A percentile compares a stretch with the other conserved stretches of the same genome.
phyloP scores from a whole-genome alignment of 179 eudicot genomes.

The Drosera spatulata region DNA sequence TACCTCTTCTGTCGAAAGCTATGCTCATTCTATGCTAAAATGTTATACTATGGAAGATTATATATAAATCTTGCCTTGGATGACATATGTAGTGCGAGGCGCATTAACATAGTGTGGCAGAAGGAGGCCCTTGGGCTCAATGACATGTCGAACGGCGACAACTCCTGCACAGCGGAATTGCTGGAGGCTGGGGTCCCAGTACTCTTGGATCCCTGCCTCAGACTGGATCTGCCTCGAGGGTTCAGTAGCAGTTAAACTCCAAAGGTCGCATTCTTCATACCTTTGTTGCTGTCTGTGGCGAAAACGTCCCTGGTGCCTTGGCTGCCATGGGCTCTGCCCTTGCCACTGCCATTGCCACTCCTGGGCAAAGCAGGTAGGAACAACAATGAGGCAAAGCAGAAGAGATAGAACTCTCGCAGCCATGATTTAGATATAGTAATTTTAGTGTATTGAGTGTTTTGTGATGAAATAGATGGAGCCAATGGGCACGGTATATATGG shows the following conservation, averaged over 20 bases:
- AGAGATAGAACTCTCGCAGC: background rate
- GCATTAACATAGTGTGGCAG: conserved; percentile 35
- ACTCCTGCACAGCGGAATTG: conserved; percentile 28
- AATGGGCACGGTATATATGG: no score
- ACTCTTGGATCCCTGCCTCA: conserved; percentile 26
- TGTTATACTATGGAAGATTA: background rate
- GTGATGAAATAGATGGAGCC: no score
- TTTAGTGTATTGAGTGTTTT: no score
- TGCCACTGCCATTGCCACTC: background rate
- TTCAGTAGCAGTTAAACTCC: conserved; percentile 18
- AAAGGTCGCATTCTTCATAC: conserved; percentile 16
- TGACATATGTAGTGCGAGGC: conserved; percentile 28
- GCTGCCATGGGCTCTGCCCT: background rate
- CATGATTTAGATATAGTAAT: no score
- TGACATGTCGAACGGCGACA: conserved; percentile 18
- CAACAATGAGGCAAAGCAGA: background rate
- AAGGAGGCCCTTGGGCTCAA: conserved; percentile 33
- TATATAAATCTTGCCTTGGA: conserved; percentile 17
- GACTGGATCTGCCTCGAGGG: conserved; percentile 16
- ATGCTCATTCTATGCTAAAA: background rate
- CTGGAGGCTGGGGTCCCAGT: conserved; percentile 19
- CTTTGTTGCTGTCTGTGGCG: conserved; percentile 1
- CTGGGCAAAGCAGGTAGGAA: background rate
- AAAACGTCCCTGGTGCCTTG: background rate
- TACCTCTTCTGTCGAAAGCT: background rate